Evolutionary conservation across 2,329 filamentous ascomycete genomes (phyloP).

Genomic region (Fusarium stilboides): DNA sequence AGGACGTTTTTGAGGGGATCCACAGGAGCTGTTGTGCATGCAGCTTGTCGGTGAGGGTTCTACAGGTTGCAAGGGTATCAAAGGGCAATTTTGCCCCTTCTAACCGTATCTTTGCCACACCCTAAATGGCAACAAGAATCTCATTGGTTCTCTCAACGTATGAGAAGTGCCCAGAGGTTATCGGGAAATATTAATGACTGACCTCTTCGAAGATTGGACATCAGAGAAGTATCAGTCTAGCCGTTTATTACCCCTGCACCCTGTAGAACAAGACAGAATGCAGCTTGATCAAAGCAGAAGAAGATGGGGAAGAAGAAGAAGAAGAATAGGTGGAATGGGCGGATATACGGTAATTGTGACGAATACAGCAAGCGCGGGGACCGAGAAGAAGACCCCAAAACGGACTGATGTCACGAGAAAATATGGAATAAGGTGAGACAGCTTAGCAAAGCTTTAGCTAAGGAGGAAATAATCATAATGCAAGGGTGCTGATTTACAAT

Average conservation of each 20-base stretch:
- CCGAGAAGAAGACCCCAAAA: background rate
- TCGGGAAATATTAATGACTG: no score
- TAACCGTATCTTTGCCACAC: no score
- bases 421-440: background rate
- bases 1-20: slow-evolving; percentile 10
- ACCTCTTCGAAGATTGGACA: no score
- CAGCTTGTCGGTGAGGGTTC: slow-evolving; percentile 39
- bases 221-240: no score
- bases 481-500: slow-evolving; percentile 10
- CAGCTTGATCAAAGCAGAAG: slow-evolving; percentile 8
- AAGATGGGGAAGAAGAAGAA: background rate
- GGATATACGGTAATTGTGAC: slow-evolving; percentile 17
- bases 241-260: no score
- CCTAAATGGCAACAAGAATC: no score
- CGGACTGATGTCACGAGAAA: background rate
- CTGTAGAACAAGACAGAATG: background rate
- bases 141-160: no score
- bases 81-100: no score
- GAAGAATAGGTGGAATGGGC: background rate
- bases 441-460: slow-evolving; percentile 49
- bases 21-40: slow-evolving; percentile 14
- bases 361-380: background rate
- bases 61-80: no score
- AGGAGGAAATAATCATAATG: slow-evolving; percentile 27
- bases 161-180: no score